Percentiles rank a stretch among this genome's conserved stretches.
These are phyloP conservation scores for Aspergillus quadricinctus DNA, from an alignment of 2,329 filamentous ascomycete species.

Conservation along the genomic window DNA sequence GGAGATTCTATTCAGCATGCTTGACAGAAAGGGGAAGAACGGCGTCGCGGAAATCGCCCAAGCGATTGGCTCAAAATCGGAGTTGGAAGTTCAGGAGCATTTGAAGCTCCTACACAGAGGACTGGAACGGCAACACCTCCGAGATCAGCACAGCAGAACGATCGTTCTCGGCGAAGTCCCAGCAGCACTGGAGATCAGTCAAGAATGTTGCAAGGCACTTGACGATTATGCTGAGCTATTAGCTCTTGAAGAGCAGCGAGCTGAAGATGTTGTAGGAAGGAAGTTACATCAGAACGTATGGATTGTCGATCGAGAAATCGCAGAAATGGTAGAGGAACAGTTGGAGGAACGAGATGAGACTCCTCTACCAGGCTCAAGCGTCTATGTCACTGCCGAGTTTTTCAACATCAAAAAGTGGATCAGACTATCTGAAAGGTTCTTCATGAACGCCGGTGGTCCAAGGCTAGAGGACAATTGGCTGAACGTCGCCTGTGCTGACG, in stretches of 20 bases:
- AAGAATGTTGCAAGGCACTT: slow-evolving; percentile 60
- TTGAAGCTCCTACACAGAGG: slow-evolving; percentile 57
- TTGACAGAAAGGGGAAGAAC: slow-evolving; percentile 61
- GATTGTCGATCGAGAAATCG: slow-evolving; percentile 52
- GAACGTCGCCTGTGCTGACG: slow-evolving; percentile 47
- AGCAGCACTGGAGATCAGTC: slow-evolving; percentile 67
- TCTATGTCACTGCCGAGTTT: slow-evolving; percentile 51
- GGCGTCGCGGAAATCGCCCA: slow-evolving; percentile 59
- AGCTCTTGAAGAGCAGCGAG: slow-evolving; percentile 58
- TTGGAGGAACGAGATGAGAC: slow-evolving; percentile 25
- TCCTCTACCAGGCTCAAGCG: slow-evolving; percentile 10
- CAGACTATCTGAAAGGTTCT: slow-evolving; percentile 59
- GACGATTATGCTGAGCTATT: slow-evolving; percentile 66
- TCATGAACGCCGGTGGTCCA: slow-evolving; percentile 65
- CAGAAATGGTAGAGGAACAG: slow-evolving; percentile 27
- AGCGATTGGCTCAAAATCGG: slow-evolving; percentile 66
- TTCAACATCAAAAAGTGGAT: slow-evolving; percentile 61
- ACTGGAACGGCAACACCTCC: slow-evolving; percentile 38
- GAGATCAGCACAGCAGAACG: slow-evolving; percentile 29
- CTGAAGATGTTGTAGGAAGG: slow-evolving; percentile 59
- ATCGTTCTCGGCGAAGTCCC: slow-evolving; percentile 57
- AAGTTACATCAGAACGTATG: slow-evolving; percentile 60
- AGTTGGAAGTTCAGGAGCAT: slow-evolving; percentile 69
- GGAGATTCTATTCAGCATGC: slow-evolving; percentile 59
- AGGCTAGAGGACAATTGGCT: slow-evolving; percentile 65